Evolutionary conservation across 176 grass and related monocot genomes (phyloP).

Genomic region (Bothriochloa decipiens): DNA sequence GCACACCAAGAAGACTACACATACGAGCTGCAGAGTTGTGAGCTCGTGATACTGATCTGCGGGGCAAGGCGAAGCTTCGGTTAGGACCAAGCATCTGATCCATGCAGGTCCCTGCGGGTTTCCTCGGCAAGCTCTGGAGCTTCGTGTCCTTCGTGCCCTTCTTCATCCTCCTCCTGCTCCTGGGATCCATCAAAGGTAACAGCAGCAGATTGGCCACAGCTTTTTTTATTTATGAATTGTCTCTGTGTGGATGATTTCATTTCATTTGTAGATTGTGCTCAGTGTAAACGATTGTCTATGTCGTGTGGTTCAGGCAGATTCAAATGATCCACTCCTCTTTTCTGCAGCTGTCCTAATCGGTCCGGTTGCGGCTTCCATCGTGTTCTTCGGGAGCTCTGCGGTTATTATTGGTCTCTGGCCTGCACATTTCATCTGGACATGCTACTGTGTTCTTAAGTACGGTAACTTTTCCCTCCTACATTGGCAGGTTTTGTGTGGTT

Average conservation of each 20-base stretch:
- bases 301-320: not conserved
- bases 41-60: not conserved
- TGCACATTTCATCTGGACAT: conserved; percentile 90
- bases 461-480: conserved; percentile 22
- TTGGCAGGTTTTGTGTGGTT: not conserved
- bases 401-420: conserved; percentile 80
- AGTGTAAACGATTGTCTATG: not conserved
- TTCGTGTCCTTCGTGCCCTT: conserved; percentile 74
- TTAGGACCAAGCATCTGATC: not conserved
- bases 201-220: not conserved
- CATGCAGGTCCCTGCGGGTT: conserved; percentile 74
- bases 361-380: conserved; percentile 44
- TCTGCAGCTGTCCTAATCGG: conserved; percentile 62
- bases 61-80: not conserved
- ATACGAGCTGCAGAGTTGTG: not conserved
- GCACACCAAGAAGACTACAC: not conserved
- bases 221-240: not conserved
- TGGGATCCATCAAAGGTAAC: conserved; percentile 74
- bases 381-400: conserved; percentile 63
- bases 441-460: conserved; percentile 79
- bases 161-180: conserved; percentile 69
- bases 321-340: not conserved
- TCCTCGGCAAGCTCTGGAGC: conserved; percentile 80
- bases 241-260: not conserved
- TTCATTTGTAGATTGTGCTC: not conserved